Evolutionary conservation across 2,329 filamentous ascomycete species (phyloP).

Genomic region (Colletotrichum liaoningense): DNA sequence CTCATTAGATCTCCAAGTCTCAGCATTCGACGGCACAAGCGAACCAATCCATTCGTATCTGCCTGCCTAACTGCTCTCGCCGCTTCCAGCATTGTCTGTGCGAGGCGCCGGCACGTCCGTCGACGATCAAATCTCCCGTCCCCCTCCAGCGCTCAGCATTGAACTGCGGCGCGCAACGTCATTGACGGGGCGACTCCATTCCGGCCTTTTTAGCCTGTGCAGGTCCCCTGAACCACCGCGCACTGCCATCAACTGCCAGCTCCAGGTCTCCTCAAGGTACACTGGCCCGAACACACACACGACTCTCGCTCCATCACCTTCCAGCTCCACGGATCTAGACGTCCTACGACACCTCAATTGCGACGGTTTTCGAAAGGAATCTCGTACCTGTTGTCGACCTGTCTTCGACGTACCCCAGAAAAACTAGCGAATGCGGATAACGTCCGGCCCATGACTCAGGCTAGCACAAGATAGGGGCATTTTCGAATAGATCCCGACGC

Average conservation of each 20-base stretch:
- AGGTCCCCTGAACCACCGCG: slow-evolving; percentile 16
- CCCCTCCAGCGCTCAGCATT: neutral
- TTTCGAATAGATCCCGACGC: slow-evolving; percentile 12
- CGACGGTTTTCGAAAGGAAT: neutral
- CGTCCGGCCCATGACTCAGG: slow-evolving; percentile 21
- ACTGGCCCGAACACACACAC: slow-evolving; percentile 1
- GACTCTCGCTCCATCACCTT: slow-evolving; percentile 5
- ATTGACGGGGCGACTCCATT: slow-evolving; percentile 35
- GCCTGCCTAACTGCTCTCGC: neutral
- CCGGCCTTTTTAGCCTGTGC: slow-evolving; percentile 27
- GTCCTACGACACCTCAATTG: slow-evolving; percentile 23
- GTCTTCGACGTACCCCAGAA: neutral
- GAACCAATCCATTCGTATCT: neutral
- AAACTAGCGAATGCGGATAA: neutral
- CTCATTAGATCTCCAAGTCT: neutral
- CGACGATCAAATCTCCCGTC: slow-evolving; percentile 25
- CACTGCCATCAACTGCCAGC: neutral
- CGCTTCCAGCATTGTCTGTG: slow-evolving; percentile 24
- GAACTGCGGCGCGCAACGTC: slow-evolving; percentile 26
- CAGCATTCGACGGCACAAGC: neutral
- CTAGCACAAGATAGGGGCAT: slow-evolving; percentile 5
- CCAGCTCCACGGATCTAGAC: slow-evolving; percentile 13
- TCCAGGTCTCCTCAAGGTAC: slow-evolving; percentile 1
- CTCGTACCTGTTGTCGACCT: neutral
- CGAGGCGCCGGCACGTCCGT: slow-evolving; percentile 15